Conservation (phyloP, 768 basidiomycete species). For the Neoboletus brunneissimus region DNA sequence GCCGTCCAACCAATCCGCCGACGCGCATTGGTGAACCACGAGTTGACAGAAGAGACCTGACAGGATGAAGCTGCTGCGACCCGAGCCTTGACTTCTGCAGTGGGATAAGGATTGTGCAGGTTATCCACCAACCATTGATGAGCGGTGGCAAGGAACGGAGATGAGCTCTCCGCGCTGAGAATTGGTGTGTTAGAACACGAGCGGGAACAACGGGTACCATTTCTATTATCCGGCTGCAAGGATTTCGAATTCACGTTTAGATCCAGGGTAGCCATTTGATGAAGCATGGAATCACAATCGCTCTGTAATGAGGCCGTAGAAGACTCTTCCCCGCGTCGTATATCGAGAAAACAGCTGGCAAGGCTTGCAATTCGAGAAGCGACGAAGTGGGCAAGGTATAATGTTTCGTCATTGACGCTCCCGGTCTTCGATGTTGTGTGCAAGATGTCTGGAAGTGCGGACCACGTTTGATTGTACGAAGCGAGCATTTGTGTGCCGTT, state of each 20-base stretch:
- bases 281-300: neutral
- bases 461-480: no score
- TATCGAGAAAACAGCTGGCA: neutral
- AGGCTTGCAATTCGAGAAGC: no score
- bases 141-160: constrained; percentile 12
- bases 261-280: neutral
- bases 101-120: constrained; percentile 53
- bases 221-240: neutral
- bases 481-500: no score
- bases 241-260: neutral
- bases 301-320: no score
- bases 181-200: neutral
- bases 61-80: constrained; percentile 20
- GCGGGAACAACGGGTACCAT: neutral
- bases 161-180: neutral
- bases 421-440: no score
- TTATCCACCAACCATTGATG: constrained; percentile 45
- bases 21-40: constrained; percentile 49
- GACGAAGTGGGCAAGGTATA: no score
- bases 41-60: constrained; percentile 34
- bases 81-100: constrained; percentile 23
- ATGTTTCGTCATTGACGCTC: no score
- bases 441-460: no score
- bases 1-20: constrained; percentile 54
- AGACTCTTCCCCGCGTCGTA: no score